Percentiles rank a stretch among this genome's conserved stretches.
Evolutionary conservation across 176 grass and related monocot species (phyloP).

Genomic region (Zoysia pacifica): DNA sequence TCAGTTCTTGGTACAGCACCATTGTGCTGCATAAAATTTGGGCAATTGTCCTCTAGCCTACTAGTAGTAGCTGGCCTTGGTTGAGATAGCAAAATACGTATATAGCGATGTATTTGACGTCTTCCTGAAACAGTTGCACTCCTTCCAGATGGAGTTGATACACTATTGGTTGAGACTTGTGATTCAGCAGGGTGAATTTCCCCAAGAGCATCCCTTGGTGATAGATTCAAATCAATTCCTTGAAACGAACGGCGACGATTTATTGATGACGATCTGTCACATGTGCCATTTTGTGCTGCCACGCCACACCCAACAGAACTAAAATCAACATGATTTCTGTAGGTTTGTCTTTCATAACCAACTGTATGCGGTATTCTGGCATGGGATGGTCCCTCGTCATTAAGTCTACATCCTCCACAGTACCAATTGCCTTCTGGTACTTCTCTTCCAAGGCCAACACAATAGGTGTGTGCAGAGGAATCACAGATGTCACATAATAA

Average conservation of each 20-base stretch:
- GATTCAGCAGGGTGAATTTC: conserved; percentile 44
- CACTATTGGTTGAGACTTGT: conserved; percentile 40
- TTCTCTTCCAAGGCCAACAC: conserved; percentile 81
- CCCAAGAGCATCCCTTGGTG: conserved; percentile 60
- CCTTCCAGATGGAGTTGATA: conserved; percentile 63
- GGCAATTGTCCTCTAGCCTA: not conserved
- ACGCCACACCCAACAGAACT: conserved; percentile 27
- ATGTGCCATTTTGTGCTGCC: conserved; percentile 30
- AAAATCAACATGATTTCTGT: conserved; percentile 19
- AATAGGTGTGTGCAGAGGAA: conserved; percentile 93
- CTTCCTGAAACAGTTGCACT: conserved; percentile 53
- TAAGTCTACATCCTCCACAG: conserved; percentile 78
- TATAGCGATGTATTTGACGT: conserved; percentile 52
- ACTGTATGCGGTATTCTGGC: conserved; percentile 31
- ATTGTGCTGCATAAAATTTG: not conserved
- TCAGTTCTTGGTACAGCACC: conserved; percentile 30
- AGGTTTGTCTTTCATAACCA: conserved; percentile 13
- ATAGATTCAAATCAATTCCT: conserved; percentile 83
- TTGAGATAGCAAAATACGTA: conserved; percentile 59
- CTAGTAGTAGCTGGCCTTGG: not conserved
- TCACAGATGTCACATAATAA: conserved; percentile 97
- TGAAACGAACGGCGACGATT: conserved; percentile 28
- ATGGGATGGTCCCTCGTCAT: conserved; percentile 45
- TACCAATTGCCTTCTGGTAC: conserved; percentile 99
- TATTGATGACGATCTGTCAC: conserved; percentile 26